Evolutionary conservation across 2,329 filamentous ascomycete species (phyloP).

Genomic region (Orbilia quercus): DNA sequence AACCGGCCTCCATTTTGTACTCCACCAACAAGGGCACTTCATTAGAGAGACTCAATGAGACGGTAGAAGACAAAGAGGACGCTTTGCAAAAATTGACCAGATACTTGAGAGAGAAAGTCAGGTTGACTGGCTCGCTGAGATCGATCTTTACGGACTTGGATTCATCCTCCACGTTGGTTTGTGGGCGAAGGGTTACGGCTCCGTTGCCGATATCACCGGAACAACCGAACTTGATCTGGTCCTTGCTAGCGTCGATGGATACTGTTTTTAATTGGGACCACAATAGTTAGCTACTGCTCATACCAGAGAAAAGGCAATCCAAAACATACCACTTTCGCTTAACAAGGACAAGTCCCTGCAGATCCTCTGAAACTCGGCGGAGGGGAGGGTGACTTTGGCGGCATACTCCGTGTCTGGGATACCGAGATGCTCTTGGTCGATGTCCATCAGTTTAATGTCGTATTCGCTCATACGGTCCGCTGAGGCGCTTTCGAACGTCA

Average conservation of each 20-base stretch:
- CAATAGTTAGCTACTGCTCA: no score
- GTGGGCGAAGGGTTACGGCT: conserved; percentile 87
- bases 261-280: conserved; percentile 68
- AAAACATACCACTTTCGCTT: conserved; percentile 88
- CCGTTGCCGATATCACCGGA: conserved; percentile 96
- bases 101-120: conserved; percentile 99
- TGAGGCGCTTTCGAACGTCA: conserved; percentile 90
- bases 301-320: no score
- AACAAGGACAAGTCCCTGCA: conserved; percentile 90
- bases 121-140: conserved; percentile 87
- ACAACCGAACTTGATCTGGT: conserved; percentile 94
- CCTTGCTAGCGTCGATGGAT: conserved; percentile 94
- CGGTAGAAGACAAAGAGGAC: conserved; percentile 79
- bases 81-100: conserved; percentile 99
- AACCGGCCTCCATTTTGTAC: conserved; percentile 75
- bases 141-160: conserved; percentile 87
- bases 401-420: conserved; percentile 99
- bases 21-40: conserved; percentile 97
- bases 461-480: conserved; percentile 97
- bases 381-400: conserved; percentile 88
- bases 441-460: conserved; percentile 99
- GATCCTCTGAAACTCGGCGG: conserved; percentile 90
- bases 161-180: conserved; percentile 89
- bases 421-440: conserved; percentile 98
- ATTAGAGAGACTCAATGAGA: conserved; percentile 93